These are phyloP conservation scores for Boechera retrofracta DNA, from an alignment of 345 rosid genomes.

Conservation along the genomic window DNA sequence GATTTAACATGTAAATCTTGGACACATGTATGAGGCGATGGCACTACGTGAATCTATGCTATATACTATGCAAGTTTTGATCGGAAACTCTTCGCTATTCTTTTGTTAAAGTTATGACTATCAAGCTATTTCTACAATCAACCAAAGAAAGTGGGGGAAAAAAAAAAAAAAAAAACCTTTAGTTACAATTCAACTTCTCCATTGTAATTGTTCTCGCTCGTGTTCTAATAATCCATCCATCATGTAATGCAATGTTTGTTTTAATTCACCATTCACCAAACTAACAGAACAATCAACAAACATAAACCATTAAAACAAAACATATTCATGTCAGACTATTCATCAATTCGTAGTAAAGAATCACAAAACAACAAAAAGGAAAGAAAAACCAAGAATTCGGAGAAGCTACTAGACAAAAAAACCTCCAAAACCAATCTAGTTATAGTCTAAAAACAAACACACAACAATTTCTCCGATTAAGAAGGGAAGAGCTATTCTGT, in stretches of 20 bases:
- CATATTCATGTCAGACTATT: not conserved
- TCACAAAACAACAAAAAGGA: not conserved
- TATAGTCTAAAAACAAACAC: no score
- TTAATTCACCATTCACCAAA: not conserved
- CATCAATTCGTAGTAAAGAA: not conserved
- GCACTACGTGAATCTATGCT: not conserved
- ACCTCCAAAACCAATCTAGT: no score
- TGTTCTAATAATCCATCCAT: not conserved
- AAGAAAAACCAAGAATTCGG: no score
- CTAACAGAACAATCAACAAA: not conserved
- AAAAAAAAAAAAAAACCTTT: no score
- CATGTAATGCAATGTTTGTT: not conserved
- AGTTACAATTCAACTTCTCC: no score
- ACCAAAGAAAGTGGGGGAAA: no score
- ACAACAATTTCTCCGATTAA: not conserved
- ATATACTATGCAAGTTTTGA: not conserved
- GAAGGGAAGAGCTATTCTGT: not conserved
- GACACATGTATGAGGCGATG: not conserved
- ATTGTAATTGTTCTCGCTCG: no score
- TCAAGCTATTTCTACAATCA: no score
- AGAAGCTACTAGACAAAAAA: no score
- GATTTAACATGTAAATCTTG: slow-evolving; percentile 13
- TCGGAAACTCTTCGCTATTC: not conserved
- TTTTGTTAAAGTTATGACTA: not conserved
- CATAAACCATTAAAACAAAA: not conserved